A percentile compares a stretch with the other conserved stretches of the same genome.
These are phyloP conservation scores for Fimicolochytrium jonesii DNA, from an alignment of 192 early-diverging fungal species.

Conservation along the genomic window DNA sequence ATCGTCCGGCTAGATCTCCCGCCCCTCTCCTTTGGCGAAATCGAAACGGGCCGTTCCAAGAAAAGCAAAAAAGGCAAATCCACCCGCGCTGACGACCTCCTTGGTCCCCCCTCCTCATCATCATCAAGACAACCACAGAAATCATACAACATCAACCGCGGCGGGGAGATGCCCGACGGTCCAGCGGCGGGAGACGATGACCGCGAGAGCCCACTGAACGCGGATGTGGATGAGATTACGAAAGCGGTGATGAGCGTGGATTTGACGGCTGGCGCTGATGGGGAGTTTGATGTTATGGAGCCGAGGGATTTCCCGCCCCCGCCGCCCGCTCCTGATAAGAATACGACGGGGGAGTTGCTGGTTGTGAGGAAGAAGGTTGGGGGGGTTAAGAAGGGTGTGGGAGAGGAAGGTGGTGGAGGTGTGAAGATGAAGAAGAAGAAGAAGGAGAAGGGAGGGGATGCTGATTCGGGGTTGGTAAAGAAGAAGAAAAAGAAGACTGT, in stretches of 20 bases:
- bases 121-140: no score
- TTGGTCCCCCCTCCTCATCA: slow-evolving; percentile 16
- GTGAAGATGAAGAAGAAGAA: slow-evolving; percentile 25
- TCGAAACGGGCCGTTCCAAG: neutral
- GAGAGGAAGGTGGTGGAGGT: neutral
- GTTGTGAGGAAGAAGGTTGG: slow-evolving; percentile 15
- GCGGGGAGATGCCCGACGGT: slow-evolving; percentile 36
- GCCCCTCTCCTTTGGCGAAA: neutral
- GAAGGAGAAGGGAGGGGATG: neutral
- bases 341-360: neutral
- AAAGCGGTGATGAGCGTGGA: slow-evolving; percentile 39
- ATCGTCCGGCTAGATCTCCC: slow-evolving; percentile 57
- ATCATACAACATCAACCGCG: slow-evolving; percentile 35
- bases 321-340: neutral
- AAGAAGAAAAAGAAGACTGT: neutral
- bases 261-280: slow-evolving; percentile 19
- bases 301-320: neutral
- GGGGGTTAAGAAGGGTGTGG: neutral
- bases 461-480: neutral
- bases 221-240: slow-evolving; percentile 31
- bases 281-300: no score
- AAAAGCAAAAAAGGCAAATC: slow-evolving; percentile 8
- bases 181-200: neutral
- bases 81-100: neutral
- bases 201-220: neutral